Evolutionary conservation across 768 basidiomycete genomes (phyloP).

Genomic region (Cystofilobasidium capitatum): DNA sequence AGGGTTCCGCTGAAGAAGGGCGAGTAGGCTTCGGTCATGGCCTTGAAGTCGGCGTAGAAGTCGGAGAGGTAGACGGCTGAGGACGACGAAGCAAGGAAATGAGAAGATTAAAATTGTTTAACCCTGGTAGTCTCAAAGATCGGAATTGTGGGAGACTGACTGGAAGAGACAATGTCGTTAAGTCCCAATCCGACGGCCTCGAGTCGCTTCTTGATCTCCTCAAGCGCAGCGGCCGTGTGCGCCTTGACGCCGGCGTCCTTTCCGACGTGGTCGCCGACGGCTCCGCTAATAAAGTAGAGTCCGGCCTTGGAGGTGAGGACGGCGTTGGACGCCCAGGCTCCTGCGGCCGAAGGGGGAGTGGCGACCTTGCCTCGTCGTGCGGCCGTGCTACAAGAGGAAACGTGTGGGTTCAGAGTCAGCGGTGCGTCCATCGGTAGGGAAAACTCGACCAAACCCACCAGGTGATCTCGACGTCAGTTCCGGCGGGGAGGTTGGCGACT

Average conservation of each 20-base stretch:
- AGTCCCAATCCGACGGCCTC: neutral
- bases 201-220: neutral
- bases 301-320: neutral
- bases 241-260: constrained; percentile 11
- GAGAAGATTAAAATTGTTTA: too few species aligned
- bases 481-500: constrained; percentile 8
- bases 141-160: neutral
- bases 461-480: constrained; percentile 26
- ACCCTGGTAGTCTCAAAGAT: neutral
- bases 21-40: neutral
- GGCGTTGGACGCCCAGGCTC: neutral
- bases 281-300: neutral
- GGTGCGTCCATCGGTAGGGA: too few species aligned
- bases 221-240: neutral
- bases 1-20: neutral
- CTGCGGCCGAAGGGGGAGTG: neutral
- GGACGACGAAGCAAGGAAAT: neutral
- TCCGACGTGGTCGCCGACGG: neutral
- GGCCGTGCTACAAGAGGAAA: neutral
- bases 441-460: too few species aligned
- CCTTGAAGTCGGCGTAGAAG: neutral
- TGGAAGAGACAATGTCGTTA: neutral
- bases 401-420: too few species aligned
- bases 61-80: constrained; percentile 1
- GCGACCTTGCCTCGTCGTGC: neutral